Conservation (phyloP, 345 rosid species). For the Hibiscus trionum region DNA sequence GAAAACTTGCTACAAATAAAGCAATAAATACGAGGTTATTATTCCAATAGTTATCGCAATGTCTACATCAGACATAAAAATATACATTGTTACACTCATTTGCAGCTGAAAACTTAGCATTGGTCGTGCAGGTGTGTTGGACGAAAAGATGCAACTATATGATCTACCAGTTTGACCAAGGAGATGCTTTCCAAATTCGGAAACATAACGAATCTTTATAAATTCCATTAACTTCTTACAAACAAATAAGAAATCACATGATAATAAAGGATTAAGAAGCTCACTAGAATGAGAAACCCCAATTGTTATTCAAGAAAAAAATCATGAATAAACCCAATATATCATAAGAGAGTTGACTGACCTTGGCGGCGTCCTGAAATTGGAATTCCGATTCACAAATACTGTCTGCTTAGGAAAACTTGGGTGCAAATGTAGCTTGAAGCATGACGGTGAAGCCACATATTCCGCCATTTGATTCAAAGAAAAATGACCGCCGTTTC, state of each 20-base stretch:
- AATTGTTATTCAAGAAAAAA: not conserved
- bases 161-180: not conserved
- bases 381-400: conserved; percentile 14
- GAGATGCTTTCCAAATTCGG: not conserved
- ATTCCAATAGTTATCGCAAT: not conserved
- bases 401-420: conserved; percentile 16
- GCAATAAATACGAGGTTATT: not conserved
- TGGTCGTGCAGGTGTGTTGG: not conserved
- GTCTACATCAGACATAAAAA: not conserved
- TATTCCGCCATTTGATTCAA: conserved; percentile 41
- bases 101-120: not conserved
- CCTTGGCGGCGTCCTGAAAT: conserved; percentile 27
- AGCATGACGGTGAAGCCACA: conserved; percentile 33
- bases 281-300: not conserved
- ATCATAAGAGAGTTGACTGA: conserved; percentile 6
- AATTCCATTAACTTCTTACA: not conserved
- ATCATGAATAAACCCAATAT: not conserved
- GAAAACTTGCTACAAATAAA: conserved; percentile 29
- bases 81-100: not conserved
- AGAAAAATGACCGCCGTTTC: not conserved
- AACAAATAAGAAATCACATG: not conserved
- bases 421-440: conserved; percentile 35
- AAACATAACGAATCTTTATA: not conserved
- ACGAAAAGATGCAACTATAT: not conserved
- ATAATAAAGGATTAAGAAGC: not conserved